Percentiles rank a stretch among this genome's conserved stretches.
Evolutionary conservation across 345 rosid species (phyloP).

Genomic region (Trapa bicornis): DNA sequence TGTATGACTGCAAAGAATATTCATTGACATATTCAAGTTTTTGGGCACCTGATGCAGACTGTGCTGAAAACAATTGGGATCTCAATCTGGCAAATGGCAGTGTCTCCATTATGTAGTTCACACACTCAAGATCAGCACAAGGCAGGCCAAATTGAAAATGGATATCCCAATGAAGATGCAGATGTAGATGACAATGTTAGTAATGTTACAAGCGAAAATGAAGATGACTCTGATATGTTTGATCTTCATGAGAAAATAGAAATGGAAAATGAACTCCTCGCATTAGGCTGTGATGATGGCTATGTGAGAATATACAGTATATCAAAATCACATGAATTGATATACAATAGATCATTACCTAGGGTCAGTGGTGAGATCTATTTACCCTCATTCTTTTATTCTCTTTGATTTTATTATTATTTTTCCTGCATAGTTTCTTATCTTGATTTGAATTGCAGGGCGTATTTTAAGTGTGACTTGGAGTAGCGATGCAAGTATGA

Average conservation of each 20-base stretch:
- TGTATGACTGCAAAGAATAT: not conserved
- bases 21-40: constrained; percentile 1
- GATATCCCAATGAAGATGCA: constrained; percentile 19
- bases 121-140: constrained; percentile 16
- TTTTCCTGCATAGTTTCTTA: constrained; percentile 8
- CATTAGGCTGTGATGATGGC: constrained; percentile 84
- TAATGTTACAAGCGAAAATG: constrained; percentile 44
- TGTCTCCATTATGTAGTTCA: constrained; percentile 27
- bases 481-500: constrained; percentile 45
- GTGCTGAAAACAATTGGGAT: constrained; percentile 60
- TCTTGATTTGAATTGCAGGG: constrained; percentile 31
- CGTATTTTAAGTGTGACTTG: constrained; percentile 69
- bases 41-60: constrained; percentile 30
- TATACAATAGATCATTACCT: constrained; percentile 60
- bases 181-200: constrained; percentile 23
- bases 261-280: constrained; percentile 33
- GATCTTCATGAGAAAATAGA: constrained; percentile 23
- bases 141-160: constrained; percentile 36
- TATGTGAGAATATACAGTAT: constrained; percentile 53
- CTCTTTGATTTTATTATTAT: constrained; percentile 8
- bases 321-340: constrained; percentile 41
- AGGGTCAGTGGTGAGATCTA: constrained; percentile 90
- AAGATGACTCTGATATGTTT: constrained; percentile 38
- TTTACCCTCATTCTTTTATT: constrained; percentile 10
- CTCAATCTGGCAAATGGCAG: constrained; percentile 92